phyloP scores from a whole-genome alignment of 495 filamentous ascomycete species.

The Penicillium cataractarum region DNA sequence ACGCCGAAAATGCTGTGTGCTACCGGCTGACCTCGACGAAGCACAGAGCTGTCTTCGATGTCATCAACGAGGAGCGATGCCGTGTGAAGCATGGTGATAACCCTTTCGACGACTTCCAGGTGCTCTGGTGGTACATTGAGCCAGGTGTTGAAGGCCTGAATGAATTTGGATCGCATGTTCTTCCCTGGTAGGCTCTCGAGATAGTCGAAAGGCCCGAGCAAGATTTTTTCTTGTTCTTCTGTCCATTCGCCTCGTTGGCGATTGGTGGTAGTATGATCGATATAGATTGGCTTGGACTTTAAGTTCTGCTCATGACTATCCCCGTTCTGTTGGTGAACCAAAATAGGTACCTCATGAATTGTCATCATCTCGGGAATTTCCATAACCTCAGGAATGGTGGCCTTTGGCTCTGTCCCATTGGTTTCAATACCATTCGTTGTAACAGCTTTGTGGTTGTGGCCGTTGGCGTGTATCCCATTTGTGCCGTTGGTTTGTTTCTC shows the following conservation, averaged over 20 bases:
- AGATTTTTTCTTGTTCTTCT: neutral
- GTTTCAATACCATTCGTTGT: neutral
- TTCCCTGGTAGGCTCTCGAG: constrained; percentile 9
- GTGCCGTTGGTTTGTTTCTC: neutral
- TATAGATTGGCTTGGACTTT: neutral
- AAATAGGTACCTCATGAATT: too few relatives aligned
- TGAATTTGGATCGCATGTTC: constrained; percentile 10
- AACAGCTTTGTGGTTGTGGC: neutral
- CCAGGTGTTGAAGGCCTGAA: constrained; percentile 12
- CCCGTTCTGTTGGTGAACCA: neutral
- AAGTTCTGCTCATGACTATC: neutral
- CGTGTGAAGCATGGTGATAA: neutral
- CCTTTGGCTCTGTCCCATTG: neutral
- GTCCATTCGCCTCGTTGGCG: neutral
- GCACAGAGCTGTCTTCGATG: neutral
- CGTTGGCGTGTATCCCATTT: neutral
- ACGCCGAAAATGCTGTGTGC: constrained; percentile 4
- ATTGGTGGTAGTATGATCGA: neutral
- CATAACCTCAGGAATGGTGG: neutral
- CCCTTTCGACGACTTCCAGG: neutral
- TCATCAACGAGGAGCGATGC: constrained; percentile 5
- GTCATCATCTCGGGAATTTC: neutral
- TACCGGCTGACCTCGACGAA: constrained; percentile 2
- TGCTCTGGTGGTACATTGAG: constrained; percentile 5
- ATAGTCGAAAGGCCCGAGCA: constrained; percentile 8